Conservation (phyloP, 306 rosid genomes). For the Bauhinia variegata region DNA sequence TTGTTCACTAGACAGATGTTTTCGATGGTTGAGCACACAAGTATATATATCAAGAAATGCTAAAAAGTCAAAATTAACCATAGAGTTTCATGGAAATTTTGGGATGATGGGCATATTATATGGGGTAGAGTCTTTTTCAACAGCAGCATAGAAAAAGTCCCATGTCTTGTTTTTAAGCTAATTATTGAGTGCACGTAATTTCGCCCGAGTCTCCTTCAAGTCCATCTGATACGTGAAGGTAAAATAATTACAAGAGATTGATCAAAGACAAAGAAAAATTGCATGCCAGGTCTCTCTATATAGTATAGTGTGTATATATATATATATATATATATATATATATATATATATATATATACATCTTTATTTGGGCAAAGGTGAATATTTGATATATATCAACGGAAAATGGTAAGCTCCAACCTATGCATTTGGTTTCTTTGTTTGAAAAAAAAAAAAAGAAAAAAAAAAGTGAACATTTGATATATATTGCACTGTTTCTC, state of each 20-base stretch:
- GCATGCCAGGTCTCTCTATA: not conserved
- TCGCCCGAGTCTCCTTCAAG: constrained; percentile 31
- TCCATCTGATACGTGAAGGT: constrained; percentile 24
- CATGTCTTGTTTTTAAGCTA: constrained; percentile 10
- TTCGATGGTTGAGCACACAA: no score
- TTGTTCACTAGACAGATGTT: no score
- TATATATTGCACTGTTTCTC: not conserved
- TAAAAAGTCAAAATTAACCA: constrained; percentile 17
- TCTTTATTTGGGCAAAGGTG: no score
- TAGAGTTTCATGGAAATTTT: constrained; percentile 14
- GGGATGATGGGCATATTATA: not conserved
- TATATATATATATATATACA: no score
- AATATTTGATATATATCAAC: no score
- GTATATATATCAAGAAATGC: not conserved
- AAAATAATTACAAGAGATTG: not conserved
- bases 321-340: no score
- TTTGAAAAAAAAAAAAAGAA: no score
- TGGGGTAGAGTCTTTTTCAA: constrained; percentile 17
- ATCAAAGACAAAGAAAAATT: not conserved
- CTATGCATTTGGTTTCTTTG: no score
- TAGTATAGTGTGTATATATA: no score
- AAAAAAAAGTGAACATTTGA: no score
- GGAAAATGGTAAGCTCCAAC: no score
- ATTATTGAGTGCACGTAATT: constrained; percentile 50
- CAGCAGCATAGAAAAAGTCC: constrained; percentile 34